These are phyloP conservation scores for Sapria himalayana DNA, from an alignment of 345 rosid genomes.

Conservation along the genomic window DNA sequence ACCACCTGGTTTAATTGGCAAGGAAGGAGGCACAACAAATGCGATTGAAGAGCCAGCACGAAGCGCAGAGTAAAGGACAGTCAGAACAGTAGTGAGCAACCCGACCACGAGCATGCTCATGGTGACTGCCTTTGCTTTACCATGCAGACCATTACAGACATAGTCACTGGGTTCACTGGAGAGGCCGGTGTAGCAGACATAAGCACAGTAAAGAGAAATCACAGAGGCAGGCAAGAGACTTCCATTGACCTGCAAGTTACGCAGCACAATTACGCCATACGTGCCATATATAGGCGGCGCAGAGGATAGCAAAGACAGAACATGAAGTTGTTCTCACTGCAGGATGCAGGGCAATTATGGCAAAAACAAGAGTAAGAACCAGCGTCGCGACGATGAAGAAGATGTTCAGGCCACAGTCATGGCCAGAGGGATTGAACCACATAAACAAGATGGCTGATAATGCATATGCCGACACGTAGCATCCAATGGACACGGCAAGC, in stretches of 20 bases:
- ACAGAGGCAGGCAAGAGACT: constrained; percentile 96
- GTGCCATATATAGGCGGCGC: no score
- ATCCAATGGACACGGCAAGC: constrained; percentile 52
- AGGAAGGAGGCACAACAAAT: constrained; percentile 74
- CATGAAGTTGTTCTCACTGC: constrained; percentile 22
- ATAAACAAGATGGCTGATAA: constrained; percentile 70
- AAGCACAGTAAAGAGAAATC: constrained; percentile 75
- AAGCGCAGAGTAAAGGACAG: constrained; percentile 70
- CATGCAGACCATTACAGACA: constrained; percentile 77
- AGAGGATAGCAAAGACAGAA: constrained; percentile 6
- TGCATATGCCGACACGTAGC: constrained; percentile 63
- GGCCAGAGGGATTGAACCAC: constrained; percentile 98
- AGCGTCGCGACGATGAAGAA: constrained; percentile 84
- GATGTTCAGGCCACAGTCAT: constrained; percentile 77
- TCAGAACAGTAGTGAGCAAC: constrained; percentile 80
- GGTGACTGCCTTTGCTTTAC: constrained; percentile 51
- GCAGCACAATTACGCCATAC: constrained; percentile 1
- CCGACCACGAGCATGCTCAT: constrained; percentile 67
- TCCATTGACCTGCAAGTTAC: constrained; percentile 53
- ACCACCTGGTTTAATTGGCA: no score
- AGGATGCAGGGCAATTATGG: constrained; percentile 66
- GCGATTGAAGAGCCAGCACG: constrained; percentile 91
- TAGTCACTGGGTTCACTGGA: constrained; percentile 90
- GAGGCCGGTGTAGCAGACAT: constrained; percentile 90
- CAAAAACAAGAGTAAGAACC: constrained; percentile 61